Conservation (phyloP, 208 protist genomes). For the Phytomonas sp. region DNA sequence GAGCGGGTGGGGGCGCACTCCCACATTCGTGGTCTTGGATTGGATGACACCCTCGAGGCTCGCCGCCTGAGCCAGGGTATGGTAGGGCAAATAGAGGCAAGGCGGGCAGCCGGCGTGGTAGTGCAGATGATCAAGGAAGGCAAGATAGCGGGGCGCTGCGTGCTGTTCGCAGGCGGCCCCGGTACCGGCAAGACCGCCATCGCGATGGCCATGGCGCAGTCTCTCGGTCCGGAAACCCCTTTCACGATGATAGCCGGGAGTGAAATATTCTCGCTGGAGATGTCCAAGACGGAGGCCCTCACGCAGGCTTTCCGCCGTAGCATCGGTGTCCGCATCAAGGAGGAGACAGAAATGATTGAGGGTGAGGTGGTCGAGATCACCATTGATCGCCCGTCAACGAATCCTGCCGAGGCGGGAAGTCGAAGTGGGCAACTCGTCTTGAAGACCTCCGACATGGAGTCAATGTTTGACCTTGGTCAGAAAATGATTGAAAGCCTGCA, state of each 20-base stretch:
- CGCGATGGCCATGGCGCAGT: slow-evolving; percentile 98
- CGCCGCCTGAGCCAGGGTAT: slow-evolving; percentile 94
- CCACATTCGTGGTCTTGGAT: slow-evolving; percentile 99
- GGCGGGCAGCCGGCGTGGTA: slow-evolving; percentile 86
- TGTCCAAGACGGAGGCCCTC: slow-evolving; percentile 99
- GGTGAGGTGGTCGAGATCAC: slow-evolving; percentile 99
- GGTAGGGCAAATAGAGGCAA: slow-evolving; percentile 96
- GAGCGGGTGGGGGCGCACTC: slow-evolving; percentile 99
- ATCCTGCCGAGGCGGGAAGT: slow-evolving; percentile 77
- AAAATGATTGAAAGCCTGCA: slow-evolving; percentile 99
- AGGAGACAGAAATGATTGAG: slow-evolving; percentile 99
- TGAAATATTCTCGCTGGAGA: slow-evolving; percentile 99
- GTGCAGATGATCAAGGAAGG: slow-evolving; percentile 98
- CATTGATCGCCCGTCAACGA: slow-evolving; percentile 95
- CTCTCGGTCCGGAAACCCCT: slow-evolving; percentile 96
- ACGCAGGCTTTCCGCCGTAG: slow-evolving; percentile 98
- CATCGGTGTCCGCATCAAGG: slow-evolving; percentile 99
- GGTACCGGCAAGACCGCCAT: slow-evolving; percentile 98
- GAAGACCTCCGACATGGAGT: slow-evolving; percentile 99
- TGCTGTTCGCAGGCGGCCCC: slow-evolving; percentile 98
- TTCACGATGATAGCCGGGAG: slow-evolving; percentile 99
- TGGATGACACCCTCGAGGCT: slow-evolving; percentile 97
- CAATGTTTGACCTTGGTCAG: slow-evolving; percentile 98
- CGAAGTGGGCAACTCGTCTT: slow-evolving; percentile 98
- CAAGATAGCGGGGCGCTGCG: slow-evolving; percentile 98